phyloP scores from a whole-genome alignment of 2,329 filamentous ascomycete species.

The Dothidotthia symphoricarpi region DNA sequence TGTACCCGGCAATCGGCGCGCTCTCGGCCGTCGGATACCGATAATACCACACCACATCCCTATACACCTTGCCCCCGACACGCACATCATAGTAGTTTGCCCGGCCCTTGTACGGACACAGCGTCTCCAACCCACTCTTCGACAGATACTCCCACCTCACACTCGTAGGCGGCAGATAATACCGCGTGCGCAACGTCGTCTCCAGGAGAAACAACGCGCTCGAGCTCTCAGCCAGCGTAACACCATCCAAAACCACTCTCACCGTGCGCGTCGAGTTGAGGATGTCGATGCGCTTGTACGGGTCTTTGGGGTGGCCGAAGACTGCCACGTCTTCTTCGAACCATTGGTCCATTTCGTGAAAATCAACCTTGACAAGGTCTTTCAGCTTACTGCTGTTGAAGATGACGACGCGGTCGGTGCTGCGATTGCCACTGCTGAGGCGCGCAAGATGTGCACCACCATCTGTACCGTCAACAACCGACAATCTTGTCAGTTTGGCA shows the following conservation, averaged over 20 bases:
- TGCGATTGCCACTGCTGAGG: constrained; percentile 19
- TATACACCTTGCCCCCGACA: constrained; percentile 45
- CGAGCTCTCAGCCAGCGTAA: constrained; percentile 46
- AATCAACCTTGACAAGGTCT: constrained; percentile 34
- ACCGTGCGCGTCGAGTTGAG: constrained; percentile 56
- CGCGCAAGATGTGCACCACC: constrained; percentile 20
- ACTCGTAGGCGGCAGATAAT: constrained; percentile 57
- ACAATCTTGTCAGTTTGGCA: constrained; percentile 15
- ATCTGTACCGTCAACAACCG: constrained; percentile 18
- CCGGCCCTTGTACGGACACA: constrained; percentile 67
- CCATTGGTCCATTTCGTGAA: constrained; percentile 45
- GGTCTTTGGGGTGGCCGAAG: constrained; percentile 65
- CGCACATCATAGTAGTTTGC: constrained; percentile 62
- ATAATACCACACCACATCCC: constrained; percentile 65
- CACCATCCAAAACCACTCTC: constrained; percentile 51
- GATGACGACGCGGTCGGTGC: constrained; percentile 26
- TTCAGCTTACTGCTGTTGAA: constrained; percentile 25
- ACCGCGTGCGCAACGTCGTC: constrained; percentile 58
- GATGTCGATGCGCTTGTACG: constrained; percentile 64
- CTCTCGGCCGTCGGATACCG: constrained; percentile 57
- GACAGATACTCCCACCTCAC: constrained; percentile 50
- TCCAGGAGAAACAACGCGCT: constrained; percentile 58
- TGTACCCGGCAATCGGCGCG: constrained; percentile 53
- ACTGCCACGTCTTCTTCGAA: constrained; percentile 61
- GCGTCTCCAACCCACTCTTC: constrained; percentile 54